phyloP scores from a whole-genome alignment of 352 stramenopile genomes.

The Globisporangium irregulare region DNA sequence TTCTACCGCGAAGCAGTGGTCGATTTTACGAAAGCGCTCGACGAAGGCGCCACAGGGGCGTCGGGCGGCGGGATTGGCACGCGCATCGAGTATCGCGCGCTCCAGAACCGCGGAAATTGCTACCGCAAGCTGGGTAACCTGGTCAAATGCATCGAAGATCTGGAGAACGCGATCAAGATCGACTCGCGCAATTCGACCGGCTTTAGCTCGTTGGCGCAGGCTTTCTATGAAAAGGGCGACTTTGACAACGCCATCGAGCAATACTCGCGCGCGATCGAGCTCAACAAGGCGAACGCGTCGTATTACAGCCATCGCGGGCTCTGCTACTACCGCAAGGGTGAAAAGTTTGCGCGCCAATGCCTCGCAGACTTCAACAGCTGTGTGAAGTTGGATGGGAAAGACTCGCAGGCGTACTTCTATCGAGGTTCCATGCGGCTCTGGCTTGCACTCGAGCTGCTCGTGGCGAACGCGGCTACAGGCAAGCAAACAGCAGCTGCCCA shows the following conservation, averaged over 20 bases:
- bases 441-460: conserved; percentile 48
- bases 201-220: conserved; percentile 61
- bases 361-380: conserved; percentile 68
- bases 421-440: conserved; percentile 62
- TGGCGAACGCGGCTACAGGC: neutral
- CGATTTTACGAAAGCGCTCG: conserved; percentile 72
- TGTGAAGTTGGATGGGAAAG: conserved; percentile 71
- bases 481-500: neutral
- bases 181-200: conserved; percentile 61
- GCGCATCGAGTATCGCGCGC: conserved; percentile 62
- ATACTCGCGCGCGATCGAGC: conserved; percentile 60
- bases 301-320: conserved; percentile 69
- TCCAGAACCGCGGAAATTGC: conserved; percentile 69
- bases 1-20: conserved; percentile 71
- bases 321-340: conserved; percentile 68
- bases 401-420: conserved; percentile 78
- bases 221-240: conserved; percentile 53
- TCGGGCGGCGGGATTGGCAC: conserved; percentile 31
- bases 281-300: conserved; percentile 52
- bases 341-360: conserved; percentile 45
- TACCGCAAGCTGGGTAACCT: conserved; percentile 56
- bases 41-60: conserved; percentile 32
- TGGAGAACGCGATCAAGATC: conserved; percentile 66
- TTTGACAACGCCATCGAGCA: conserved; percentile 57
- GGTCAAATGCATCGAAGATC: conserved; percentile 67